Percentiles rank a stretch among this genome's conserved stretches.
Conservation (phyloP, 495 filamentous ascomycete genomes). For the Cladorrhinum samala region DNA sequence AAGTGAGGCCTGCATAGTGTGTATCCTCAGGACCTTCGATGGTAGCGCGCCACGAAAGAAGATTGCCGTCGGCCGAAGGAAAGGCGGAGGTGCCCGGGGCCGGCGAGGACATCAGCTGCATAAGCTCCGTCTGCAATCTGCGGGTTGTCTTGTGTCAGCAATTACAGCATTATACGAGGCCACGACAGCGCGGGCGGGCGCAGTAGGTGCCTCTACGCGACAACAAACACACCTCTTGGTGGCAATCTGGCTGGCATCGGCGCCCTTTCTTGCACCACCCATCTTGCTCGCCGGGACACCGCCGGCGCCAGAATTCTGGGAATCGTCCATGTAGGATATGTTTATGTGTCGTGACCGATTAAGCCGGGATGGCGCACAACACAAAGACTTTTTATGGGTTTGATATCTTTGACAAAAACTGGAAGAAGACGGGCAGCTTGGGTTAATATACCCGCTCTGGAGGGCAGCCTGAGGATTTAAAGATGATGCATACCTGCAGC, state of each 20-base stretch:
- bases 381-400: slow-evolving; percentile 8
- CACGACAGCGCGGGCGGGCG: background rate
- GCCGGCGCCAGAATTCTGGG: slow-evolving; percentile 64
- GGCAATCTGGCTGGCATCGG: slow-evolving; percentile 62
- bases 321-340: slow-evolving; percentile 70
- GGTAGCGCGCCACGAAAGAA: slow-evolving; percentile 87
- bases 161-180: background rate
- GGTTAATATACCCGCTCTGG: slow-evolving; percentile 18
- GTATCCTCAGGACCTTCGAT: slow-evolving; percentile 89
- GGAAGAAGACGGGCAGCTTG: background rate
- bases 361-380: slow-evolving; percentile 3
- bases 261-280: slow-evolving; percentile 46
- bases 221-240: slow-evolving; percentile 60
- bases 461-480: background rate
- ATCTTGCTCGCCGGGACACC: slow-evolving; percentile 52
- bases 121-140: slow-evolving; percentile 93
- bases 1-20: slow-evolving; percentile 78
- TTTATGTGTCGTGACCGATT: slow-evolving; percentile 5
- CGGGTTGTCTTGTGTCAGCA: slow-evolving; percentile 6
- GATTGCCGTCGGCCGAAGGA: slow-evolving; percentile 81
- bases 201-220: background rate
- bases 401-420: slow-evolving; percentile 12
- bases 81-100: slow-evolving; percentile 95
- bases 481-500: slow-evolving; percentile 18
- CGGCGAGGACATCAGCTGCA: slow-evolving; percentile 93